Conservation (phyloP, 257 asterid genomes). For the Fraxinus excelsior region DNA sequence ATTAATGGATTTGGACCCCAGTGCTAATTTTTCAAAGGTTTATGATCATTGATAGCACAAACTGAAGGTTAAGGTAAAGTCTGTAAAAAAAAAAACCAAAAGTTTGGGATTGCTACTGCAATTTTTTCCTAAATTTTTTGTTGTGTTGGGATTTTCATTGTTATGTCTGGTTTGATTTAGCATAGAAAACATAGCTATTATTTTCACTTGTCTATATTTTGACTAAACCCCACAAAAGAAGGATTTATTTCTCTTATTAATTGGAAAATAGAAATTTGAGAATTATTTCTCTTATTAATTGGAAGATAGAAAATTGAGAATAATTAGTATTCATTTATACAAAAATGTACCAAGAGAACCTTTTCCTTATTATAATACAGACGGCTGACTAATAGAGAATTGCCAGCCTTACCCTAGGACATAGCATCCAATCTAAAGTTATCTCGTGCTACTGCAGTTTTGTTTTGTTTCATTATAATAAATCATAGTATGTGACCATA, state of each 20-base stretch:
- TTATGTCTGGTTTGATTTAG: too few species aligned
- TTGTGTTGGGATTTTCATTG: too few species aligned
- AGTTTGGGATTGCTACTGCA: too few species aligned
- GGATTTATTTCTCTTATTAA: neutral
- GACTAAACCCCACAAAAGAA: neutral
- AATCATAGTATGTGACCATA: too few species aligned
- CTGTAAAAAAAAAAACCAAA: too few species aligned
- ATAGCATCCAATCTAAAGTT: neutral
- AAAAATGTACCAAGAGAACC: neutral
- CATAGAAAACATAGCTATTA: too few species aligned
- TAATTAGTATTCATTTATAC: neutral
- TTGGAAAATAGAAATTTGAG: neutral
- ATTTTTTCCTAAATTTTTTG: too few species aligned
- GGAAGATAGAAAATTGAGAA: neutral
- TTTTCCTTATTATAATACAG: neutral
- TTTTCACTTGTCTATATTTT: neutral
- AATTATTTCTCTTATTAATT: neutral
- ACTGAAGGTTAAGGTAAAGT: too few species aligned
- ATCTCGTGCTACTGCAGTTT: neutral
- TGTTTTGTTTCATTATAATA: neutral
- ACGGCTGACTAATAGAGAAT: neutral
- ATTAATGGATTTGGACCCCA: too few species aligned
- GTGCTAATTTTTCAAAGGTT: too few species aligned
- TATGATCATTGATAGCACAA: too few species aligned
- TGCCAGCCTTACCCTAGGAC: neutral